Base-by-base conservation (phyloP, 2,329 filamentous ascomycete genomes). In the Stachybotrys chartarum region DNA sequence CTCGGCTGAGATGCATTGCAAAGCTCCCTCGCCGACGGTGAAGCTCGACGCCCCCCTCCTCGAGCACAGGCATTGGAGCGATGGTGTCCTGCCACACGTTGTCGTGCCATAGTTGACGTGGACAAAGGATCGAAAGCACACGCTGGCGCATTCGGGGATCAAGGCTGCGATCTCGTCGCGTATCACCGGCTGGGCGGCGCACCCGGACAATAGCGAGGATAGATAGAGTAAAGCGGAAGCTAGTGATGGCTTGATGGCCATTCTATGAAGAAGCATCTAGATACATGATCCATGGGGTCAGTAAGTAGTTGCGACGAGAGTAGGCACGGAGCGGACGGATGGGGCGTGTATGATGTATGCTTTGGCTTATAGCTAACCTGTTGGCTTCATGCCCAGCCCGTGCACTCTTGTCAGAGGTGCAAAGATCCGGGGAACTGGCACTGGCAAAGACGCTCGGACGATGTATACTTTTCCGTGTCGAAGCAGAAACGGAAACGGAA, bases 11-110 rank as follows among this genome's bases (percentile, higher is more conserved):
- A 88, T 78, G 67, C 88, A 91, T 64, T 86, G 81, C 58, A 90
- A 70, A 5, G 83, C 85, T 11, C 79, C 87, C 70, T 91, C 88
- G n/a, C 86, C 87, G 51, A 90, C 64, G 1, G 88, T 90, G 62
- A 84, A 86, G 10, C 84, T 85, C 32, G 79, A 79, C 12, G 68
- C 70, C 8, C 85, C 85, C 39, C 75, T 74, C 56, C 77, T 75
- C 44, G 78, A 77, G 67, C 88, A 91, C 7, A 91, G 75, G 61
- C 85, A 90, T 63, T 77, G 71, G 60, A 90, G 67, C 30, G 84
- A 76, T 11, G 78, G 75, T 14, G 71, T 70, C 39, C 69, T 64
- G 32, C 75, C 74, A 63, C 85, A 87, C 51, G 67, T 65, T 52
- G 68, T 70, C 18, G 67, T 63, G 42, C 76, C 75, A 64, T 82